A percentile compares a stretch with the other conserved stretches of the same genome.
Conservation (phyloP, 176 grass and related monocot species). For the Triticum timopheevii region DNA sequence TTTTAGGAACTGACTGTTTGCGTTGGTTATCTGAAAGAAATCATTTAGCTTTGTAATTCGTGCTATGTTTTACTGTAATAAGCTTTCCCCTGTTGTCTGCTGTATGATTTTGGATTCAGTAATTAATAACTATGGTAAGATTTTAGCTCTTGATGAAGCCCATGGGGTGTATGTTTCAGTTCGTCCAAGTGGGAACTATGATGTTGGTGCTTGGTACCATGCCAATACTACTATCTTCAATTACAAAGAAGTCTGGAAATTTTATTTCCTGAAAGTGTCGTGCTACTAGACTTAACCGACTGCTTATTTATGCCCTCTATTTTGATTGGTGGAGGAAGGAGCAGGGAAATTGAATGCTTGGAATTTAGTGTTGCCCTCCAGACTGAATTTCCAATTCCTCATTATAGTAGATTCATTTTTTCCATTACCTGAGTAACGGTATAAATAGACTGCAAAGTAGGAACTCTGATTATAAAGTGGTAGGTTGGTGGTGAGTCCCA, state of each 20-base stretch:
- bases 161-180: neutral
- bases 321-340: neutral
- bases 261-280: neutral
- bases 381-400: neutral
- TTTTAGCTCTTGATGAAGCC: neutral
- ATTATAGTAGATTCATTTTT: neutral
- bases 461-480: neutral
- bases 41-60: neutral
- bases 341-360: neutral
- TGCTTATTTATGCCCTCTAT: neutral
- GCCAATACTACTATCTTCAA: neutral
- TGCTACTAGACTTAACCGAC: neutral
- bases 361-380: neutral
- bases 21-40: neutral
- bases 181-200: neutral
- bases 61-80: neutral
- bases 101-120: neutral
- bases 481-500: neutral
- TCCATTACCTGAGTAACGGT: neutral
- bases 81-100: neutral
- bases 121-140: neutral
- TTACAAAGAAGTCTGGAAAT: neutral
- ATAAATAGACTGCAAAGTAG: neutral
- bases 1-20: neutral
- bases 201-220: neutral